phyloP scores from a whole-genome alignment of 257 asterid species.

The Nicotiana knightiana region DNA sequence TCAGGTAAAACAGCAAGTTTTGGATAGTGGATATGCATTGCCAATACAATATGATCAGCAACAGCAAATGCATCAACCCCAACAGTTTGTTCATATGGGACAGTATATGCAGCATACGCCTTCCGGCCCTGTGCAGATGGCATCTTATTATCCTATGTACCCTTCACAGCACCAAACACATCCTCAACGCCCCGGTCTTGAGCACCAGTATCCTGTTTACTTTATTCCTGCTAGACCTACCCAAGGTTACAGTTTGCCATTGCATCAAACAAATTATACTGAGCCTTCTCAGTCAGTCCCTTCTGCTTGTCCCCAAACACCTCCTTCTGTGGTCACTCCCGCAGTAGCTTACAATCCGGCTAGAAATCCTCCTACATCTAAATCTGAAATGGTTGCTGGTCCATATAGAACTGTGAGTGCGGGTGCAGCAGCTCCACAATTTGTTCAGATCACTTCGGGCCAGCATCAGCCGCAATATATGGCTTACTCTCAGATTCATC shows the following conservation, averaged over 20 bases:
- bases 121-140: constrained; percentile 46
- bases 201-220: constrained; percentile 53
- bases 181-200: constrained; percentile 31
- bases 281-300: constrained; percentile 36
- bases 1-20: constrained; percentile 58
- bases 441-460: constrained; percentile 9
- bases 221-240: constrained; percentile 39
- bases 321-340: constrained; percentile 22
- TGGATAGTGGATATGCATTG: constrained; percentile 48
- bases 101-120: constrained; percentile 56
- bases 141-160: constrained; percentile 58
- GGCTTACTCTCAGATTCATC: constrained; percentile 16
- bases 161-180: constrained; percentile 62
- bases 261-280: constrained; percentile 39
- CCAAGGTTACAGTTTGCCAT: constrained; percentile 45
- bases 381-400: constrained; percentile 26
- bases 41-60: constrained; percentile 60
- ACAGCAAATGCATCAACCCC: constrained; percentile 62
- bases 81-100: constrained; percentile 60
- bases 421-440: constrained; percentile 11
- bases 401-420: constrained; percentile 12
- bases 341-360: constrained; percentile 29
- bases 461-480: constrained; percentile 15
- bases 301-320: constrained; percentile 39
- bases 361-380: constrained; percentile 31